Percentiles rank a stretch among this genome's conserved stretches.
These are phyloP conservation scores for Eimeria zaria DNA, from an alignment of 169 alveolate species.

Conservation along the genomic window DNA sequence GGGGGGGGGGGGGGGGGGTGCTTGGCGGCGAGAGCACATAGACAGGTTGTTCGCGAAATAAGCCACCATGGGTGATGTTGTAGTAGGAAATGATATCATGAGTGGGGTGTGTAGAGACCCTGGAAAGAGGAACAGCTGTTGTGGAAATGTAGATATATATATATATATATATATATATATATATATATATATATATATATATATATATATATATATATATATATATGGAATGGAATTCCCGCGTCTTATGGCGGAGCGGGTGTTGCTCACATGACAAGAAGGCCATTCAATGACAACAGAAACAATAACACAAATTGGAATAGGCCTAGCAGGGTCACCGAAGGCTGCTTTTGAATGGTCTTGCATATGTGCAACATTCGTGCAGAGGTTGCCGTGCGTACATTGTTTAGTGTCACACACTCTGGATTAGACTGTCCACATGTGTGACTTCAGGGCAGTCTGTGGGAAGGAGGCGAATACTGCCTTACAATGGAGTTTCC, in stretches of 20 bases:
- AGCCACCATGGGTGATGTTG: slow-evolving; percentile 95
- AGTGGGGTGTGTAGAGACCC: slow-evolving; percentile 99
- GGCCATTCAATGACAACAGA: background rate
- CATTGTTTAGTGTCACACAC: background rate
- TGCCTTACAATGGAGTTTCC: slow-evolving; percentile 98
- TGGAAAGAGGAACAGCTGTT: slow-evolving; percentile 95
- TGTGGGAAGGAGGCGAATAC: slow-evolving; percentile 99
- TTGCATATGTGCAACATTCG: background rate
- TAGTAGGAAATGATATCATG: slow-evolving; percentile 95
- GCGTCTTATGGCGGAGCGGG: background rate
- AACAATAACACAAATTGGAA: background rate
- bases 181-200: background rate
- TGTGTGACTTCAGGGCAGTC: slow-evolving; percentile 89
- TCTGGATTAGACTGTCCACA: background rate
- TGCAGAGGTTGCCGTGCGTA: background rate
- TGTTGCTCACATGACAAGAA: background rate
- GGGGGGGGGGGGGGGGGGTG: too few species aligned
- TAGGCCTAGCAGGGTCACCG: background rate
- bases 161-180: background rate
- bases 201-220: background rate
- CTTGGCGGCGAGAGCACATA: slow-evolving; percentile 99
- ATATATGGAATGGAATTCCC: background rate
- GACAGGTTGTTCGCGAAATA: slow-evolving; percentile 98
- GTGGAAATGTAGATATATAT: background rate
- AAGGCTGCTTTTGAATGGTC: background rate